These are phyloP conservation scores for Botryotinia globosa DNA, from an alignment of 2,329 filamentous ascomycete species.

Conservation along the genomic window DNA sequence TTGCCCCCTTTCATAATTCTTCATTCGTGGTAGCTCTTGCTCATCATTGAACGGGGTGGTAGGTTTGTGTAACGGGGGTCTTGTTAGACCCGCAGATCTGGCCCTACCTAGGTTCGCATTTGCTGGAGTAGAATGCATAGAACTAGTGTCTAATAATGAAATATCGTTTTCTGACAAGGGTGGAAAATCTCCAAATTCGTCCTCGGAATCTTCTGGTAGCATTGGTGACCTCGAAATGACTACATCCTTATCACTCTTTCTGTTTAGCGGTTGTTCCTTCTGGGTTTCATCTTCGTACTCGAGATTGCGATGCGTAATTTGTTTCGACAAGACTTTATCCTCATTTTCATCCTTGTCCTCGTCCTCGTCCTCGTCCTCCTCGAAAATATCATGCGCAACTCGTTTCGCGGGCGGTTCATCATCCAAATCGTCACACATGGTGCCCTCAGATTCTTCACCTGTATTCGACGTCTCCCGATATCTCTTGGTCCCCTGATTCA, in stretches of 20 bases:
- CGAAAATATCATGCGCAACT: neutral
- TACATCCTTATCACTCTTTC: neutral
- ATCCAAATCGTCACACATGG: constrained; percentile 11
- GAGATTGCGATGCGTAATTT: neutral
- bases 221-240: constrained; percentile 13
- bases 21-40: constrained; percentile 12
- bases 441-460: constrained; percentile 27
- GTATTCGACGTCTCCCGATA: constrained; percentile 27
- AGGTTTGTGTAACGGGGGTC: neutral
- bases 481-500: constrained; percentile 38
- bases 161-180: constrained; percentile 35
- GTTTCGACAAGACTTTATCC: neutral
- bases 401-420: neutral
- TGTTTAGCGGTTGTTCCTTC: constrained; percentile 8
- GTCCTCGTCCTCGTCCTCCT: neutral
- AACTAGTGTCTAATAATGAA: constrained; percentile 21
- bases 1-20: constrained; percentile 3
- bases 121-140: neutral
- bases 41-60: neutral
- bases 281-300: neutral
- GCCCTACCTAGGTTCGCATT: neutral
- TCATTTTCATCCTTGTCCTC: neutral
- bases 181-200: constrained; percentile 39
- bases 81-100: neutral
- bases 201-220: constrained; percentile 30